A percentile compares a stretch with the other conserved stretches of the same genome.
phyloP scores from a whole-genome alignment of 441 rosid genomes.

The Gossypium laxum region DNA sequence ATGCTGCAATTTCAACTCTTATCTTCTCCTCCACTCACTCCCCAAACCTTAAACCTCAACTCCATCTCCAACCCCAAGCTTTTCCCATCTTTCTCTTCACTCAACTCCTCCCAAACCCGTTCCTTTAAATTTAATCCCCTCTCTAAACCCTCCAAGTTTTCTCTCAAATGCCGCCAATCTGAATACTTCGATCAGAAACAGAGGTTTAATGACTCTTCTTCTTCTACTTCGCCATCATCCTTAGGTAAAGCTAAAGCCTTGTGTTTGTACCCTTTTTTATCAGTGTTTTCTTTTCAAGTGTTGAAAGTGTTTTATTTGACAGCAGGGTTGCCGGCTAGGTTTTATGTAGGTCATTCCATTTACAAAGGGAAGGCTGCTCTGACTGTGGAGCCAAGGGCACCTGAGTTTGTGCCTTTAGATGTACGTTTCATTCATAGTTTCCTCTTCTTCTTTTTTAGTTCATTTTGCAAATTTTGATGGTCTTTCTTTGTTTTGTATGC shows the following conservation, averaged over 20 bases:
- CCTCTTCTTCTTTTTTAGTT: background rate
- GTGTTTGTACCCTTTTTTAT: background rate
- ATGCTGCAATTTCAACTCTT: constrained; percentile 41
- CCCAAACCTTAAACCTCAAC: constrained; percentile 26
- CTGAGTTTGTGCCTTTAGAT: constrained; percentile 66
- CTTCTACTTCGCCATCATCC: constrained; percentile 21
- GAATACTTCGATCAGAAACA: constrained; percentile 43
- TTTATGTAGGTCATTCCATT: constrained; percentile 68
- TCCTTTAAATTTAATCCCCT: constrained; percentile 10
- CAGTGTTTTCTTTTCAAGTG: constrained; percentile 2
- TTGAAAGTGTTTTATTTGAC: constrained; percentile 22
- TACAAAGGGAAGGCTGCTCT: constrained; percentile 96
- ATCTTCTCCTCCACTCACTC: constrained; percentile 24
- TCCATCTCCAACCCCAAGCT: constrained; percentile 9
- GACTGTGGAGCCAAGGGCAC: constrained; percentile 66
- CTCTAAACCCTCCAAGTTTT: constrained; percentile 20
- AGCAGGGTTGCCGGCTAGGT: constrained; percentile 39
- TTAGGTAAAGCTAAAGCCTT: constrained; percentile 9
- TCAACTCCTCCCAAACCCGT: constrained; percentile 9
- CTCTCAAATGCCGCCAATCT: constrained; percentile 50
- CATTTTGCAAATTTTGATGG: background rate
- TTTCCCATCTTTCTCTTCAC: background rate
- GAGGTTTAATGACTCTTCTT: constrained; percentile 25
- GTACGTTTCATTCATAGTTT: constrained; percentile 26
- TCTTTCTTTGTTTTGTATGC: background rate